Base-by-base conservation (phyloP, 768 basidiomycete genomes). In the Russula sp. region DNA sequence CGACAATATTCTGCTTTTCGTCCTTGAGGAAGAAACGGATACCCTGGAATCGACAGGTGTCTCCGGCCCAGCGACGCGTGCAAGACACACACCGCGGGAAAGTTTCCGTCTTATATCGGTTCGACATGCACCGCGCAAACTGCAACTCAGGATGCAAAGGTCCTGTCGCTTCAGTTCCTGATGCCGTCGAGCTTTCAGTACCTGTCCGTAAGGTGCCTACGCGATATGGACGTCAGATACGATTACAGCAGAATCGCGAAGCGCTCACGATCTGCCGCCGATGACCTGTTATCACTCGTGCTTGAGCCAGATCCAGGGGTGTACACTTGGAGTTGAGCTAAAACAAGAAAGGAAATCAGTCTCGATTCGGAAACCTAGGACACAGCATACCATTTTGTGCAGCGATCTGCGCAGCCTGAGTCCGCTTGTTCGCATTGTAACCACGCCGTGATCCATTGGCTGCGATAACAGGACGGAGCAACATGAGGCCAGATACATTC, bases 41-140 rank as follows among this genome's bases (percentile, higher is more conserved):
- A n/a, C 84, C 84, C 72, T 91, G 90, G 74, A 92, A 92, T 31
- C 90, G 85, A 70, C 90, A 92, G 2, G 89, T 91, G 71, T 92
- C 90, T 45, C 90, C 89, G 0, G 89, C 89, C 89, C 90, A 91
- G 27, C 90, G 86, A 47, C 90, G 85, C 39, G 87, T 91, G 72
- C 90, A 92, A 3, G 89, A 87, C 40, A 91, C 87, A 69, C 90
- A 92, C 14, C 87, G 85, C 45, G 89, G 87, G 73, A 91, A 89
- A 56, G 80, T 78, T 66, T 90, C 88, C 49, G 77, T 75, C 65
- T 82, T 82, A 72, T 91, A 91, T 53, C 87, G 81, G 68, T 84
- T 87, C 0, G 89, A 90, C 90, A 92, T 92, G 76, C 90, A 92
- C 6, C 90, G 82, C 2, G 89, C 86, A 64, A 84, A 85, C 62